Evolutionary conservation across 148 eudicot species (phyloP).

Genomic region (Rhododendron molle): DNA sequence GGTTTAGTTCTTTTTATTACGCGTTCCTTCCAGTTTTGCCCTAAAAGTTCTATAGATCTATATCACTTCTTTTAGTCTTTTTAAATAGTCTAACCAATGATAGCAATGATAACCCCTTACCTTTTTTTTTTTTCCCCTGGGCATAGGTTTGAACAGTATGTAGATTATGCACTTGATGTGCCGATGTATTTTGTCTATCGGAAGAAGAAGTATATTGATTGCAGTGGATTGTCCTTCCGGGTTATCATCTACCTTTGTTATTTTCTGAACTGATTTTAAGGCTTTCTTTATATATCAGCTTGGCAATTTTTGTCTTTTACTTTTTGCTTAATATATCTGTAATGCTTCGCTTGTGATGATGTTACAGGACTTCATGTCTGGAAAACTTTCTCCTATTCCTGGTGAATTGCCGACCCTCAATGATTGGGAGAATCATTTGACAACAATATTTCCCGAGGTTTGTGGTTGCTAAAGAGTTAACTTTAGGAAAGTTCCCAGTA

Average conservation of each 20-base stretch:
- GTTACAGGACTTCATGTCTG: conserved; percentile 81
- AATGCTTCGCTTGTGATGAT: conserved; percentile 2
- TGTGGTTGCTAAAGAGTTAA: conserved; percentile 4
- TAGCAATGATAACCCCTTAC: conserved; percentile 10
- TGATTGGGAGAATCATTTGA: conserved; percentile 99
- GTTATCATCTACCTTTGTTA: conserved; percentile 34
- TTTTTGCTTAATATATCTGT: neutral
- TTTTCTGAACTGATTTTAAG: neutral
- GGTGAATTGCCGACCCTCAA: conserved; percentile 84
- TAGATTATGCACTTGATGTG: conserved; percentile 94
- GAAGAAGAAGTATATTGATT: conserved; percentile 75
- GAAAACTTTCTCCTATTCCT: conserved; percentile 85
- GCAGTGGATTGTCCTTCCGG: conserved; percentile 89
- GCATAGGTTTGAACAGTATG: conserved; percentile 89
- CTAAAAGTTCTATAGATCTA: neutral
- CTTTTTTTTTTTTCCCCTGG: neutral
- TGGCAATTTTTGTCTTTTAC: neutral
- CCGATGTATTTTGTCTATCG: conserved; percentile 96
- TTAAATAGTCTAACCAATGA: neutral
- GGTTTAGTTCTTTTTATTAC: neutral
- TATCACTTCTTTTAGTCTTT: neutral
- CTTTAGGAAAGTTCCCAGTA: conserved; percentile 1
- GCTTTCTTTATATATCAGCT: neutral
- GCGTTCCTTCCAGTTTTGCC: neutral
- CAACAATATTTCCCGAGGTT: conserved; percentile 98